phyloP scores from a whole-genome alignment of 345 rosid species.

The Linum tenue region DNA sequence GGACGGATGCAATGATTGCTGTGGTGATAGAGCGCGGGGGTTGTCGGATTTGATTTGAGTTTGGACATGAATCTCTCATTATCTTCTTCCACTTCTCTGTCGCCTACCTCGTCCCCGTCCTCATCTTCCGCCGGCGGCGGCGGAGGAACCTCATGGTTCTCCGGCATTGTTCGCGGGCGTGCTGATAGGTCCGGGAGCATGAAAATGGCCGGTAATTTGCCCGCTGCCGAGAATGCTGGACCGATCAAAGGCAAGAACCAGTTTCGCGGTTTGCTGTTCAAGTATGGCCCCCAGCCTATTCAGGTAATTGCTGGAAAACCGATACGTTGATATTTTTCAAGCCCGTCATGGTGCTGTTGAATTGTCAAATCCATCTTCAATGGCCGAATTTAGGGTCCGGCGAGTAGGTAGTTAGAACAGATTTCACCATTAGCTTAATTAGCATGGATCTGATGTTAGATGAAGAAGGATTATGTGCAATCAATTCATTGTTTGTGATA shows the following conservation, averaged over 20 bases:
- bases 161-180: slow-evolving; percentile 72
- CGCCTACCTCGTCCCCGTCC: slow-evolving; percentile 1
- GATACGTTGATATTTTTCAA: not conserved
- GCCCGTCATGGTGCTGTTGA: too few relatives aligned
- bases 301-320: slow-evolving; percentile 40
- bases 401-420: too few relatives aligned
- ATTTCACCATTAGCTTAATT: too few relatives aligned
- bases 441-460: not conserved
- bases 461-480: not conserved
- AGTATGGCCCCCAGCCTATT: slow-evolving; percentile 74
- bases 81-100: slow-evolving; percentile 13
- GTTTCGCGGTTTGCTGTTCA: slow-evolving; percentile 80
- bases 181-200: slow-evolving; percentile 27
- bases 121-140: slow-evolving; percentile 13
- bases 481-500: not conserved
- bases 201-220: slow-evolving; percentile 29
- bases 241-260: slow-evolving; percentile 86
- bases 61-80: slow-evolving; percentile 21
- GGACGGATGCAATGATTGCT: not conserved
- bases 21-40: not conserved
- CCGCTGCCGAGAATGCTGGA: slow-evolving; percentile 29
- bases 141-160: slow-evolving; percentile 38
- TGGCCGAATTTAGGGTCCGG: too few relatives aligned
- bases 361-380: too few relatives aligned
- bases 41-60: not conserved